Percentiles rank a stretch among this genome's conserved stretches.
Evolutionary conservation across 169 alveolate species (phyloP).

Genomic region (Eimeria necatrix): DNA sequence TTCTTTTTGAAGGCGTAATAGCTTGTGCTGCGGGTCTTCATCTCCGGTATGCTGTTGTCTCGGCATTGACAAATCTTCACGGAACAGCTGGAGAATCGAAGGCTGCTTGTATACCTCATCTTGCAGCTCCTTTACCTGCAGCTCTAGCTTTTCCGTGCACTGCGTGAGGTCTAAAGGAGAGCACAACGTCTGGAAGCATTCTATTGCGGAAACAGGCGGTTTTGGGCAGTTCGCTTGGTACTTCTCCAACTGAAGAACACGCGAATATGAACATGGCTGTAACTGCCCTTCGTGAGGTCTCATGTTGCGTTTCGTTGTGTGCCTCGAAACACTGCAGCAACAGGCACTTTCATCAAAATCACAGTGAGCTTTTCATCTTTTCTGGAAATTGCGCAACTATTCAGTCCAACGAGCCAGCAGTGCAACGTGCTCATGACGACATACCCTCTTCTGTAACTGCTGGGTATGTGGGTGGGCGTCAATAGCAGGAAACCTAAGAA

Average conservation of each 20-base stretch:
- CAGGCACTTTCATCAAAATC: too few species aligned
- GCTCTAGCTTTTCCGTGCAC: constrained; percentile 27
- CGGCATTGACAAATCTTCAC: neutral
- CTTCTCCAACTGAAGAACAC: constrained; percentile 54
- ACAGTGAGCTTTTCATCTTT: too few species aligned
- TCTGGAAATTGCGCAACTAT: neutral
- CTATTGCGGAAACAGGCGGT: constrained; percentile 60
- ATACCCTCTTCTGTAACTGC: constrained; percentile 40
- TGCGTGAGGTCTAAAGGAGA: constrained; percentile 41
- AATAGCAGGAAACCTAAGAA: constrained; percentile 55
- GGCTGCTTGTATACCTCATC: constrained; percentile 20
- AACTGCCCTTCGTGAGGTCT: neutral
- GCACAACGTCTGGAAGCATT: constrained; percentile 25
- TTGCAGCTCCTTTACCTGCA: constrained; percentile 29
- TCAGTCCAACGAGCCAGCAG: neutral
- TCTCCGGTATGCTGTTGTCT: neutral
- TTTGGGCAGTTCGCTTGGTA: constrained; percentile 71
- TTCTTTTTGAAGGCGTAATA: constrained; percentile 53
- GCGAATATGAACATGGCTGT: neutral
- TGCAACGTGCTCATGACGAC: neutral
- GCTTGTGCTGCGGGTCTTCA: constrained; percentile 53
- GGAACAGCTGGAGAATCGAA: neutral
- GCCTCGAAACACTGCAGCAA: too few species aligned
- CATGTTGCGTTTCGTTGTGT: too few species aligned
- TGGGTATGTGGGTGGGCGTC: constrained; percentile 68